A percentile compares a stretch with the other conserved stretches of the same genome.
These are phyloP conservation scores for Sordariomycetes sp. DNA, from an alignment of 2,329 filamentous ascomycete genomes.

Conservation along the genomic window DNA sequence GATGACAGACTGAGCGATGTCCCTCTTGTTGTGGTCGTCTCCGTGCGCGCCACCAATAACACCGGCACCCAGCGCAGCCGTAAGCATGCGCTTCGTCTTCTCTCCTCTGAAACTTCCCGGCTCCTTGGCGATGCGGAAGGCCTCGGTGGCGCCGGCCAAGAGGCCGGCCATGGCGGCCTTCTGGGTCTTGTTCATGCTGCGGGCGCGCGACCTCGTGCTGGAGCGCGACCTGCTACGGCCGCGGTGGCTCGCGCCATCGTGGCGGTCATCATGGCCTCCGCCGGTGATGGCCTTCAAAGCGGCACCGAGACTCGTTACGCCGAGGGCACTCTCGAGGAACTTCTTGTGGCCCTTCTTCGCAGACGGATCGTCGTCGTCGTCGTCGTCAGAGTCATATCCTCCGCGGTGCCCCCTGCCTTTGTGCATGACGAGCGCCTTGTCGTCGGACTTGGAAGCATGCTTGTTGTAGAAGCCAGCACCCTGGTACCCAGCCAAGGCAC, in stretches of 20 bases:
- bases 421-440: slow-evolving; percentile 41
- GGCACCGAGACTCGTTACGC: slow-evolving; percentile 49
- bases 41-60: slow-evolving; percentile 71
- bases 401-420: slow-evolving; percentile 39
- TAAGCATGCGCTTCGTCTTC: slow-evolving; percentile 85
- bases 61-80: slow-evolving; percentile 75
- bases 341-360: slow-evolving; percentile 52
- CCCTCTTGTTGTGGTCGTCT: slow-evolving; percentile 66
- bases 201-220: slow-evolving; percentile 29
- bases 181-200: slow-evolving; percentile 57
- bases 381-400: slow-evolving; percentile 42
- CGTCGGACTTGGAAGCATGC: slow-evolving; percentile 41
- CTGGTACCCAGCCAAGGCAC: slow-evolving; percentile 53
- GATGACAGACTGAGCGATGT: slow-evolving; percentile 77
- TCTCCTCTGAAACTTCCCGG: slow-evolving; percentile 83
- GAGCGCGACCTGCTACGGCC: slow-evolving; percentile 24
- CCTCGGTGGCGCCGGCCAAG: slow-evolving; percentile 82
- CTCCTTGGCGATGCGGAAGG: slow-evolving; percentile 81
- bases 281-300: slow-evolving; percentile 50
- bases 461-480: slow-evolving; percentile 55
- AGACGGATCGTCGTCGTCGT: slow-evolving; percentile 42
- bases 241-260: slow-evolving; percentile 17
- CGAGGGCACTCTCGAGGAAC: slow-evolving; percentile 52
- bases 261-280: slow-evolving; percentile 29
- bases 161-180: slow-evolving; percentile 88